These are phyloP conservation scores for Gyromitra esculenta DNA, from an alignment of 2,329 filamentous ascomycete genomes.

Conservation along the genomic window DNA sequence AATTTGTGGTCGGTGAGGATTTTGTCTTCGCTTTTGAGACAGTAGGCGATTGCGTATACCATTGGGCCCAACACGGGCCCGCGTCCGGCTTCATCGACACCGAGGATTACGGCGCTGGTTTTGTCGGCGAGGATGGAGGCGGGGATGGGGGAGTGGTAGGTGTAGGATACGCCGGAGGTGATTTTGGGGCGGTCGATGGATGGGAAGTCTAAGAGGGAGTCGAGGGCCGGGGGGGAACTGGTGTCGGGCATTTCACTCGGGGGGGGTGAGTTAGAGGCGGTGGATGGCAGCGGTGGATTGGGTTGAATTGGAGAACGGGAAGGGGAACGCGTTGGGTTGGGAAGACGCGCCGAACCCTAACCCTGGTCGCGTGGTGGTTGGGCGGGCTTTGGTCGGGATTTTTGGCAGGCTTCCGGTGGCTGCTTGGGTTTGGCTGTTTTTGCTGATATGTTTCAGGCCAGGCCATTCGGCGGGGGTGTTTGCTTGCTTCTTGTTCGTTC, in stretches of 20 bases:
- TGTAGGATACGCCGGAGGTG: slow-evolving; percentile 64
- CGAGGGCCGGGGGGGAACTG: neutral
- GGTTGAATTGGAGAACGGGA: neutral
- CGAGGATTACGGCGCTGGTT: slow-evolving; percentile 61
- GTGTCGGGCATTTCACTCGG: slow-evolving; percentile 15
- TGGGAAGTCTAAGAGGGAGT: slow-evolving; percentile 31
- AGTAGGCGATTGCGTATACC: slow-evolving; percentile 75
- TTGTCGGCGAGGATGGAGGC: slow-evolving; percentile 65
- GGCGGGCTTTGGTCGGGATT: neutral
- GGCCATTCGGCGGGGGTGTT: too few relatives aligned
- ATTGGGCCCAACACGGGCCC: slow-evolving; percentile 73
- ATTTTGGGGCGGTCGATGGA: slow-evolving; percentile 35
- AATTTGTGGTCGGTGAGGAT: slow-evolving; percentile 61
- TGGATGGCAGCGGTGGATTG: neutral
- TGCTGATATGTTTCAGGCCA: too few relatives aligned
- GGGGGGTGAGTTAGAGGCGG: neutral
- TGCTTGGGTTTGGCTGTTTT: neutral
- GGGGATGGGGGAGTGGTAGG: slow-evolving; percentile 76
- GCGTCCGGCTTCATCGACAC: slow-evolving; percentile 64
- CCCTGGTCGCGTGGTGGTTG: neutral
- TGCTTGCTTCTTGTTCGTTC: neutral
- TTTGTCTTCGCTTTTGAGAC: slow-evolving; percentile 51
- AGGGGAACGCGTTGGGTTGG: neutral
- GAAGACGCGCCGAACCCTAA: slow-evolving; percentile 31
- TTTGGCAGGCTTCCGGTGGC: neutral